phyloP scores from a whole-genome alignment of 352 stramenopile species.

The Thalassiosira mediterranea region DNA sequence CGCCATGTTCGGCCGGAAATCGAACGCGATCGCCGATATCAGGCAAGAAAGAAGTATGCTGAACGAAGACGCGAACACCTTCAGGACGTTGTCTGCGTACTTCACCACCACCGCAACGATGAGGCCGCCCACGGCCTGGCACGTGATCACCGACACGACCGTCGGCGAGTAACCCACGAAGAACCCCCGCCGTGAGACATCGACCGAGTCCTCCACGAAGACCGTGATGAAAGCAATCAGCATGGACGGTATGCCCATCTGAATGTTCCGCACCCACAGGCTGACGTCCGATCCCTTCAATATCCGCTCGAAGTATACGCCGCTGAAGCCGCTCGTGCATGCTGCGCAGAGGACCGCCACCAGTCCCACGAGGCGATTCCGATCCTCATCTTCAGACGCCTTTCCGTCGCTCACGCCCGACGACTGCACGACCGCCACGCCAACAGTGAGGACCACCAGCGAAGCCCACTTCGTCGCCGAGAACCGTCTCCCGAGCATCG shows the following conservation, averaged over 20 bases:
- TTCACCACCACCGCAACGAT: slow-evolving; percentile 92
- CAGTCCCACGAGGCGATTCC: slow-evolving; percentile 80
- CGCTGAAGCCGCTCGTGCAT: slow-evolving; percentile 85
- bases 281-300: slow-evolving; percentile 84
- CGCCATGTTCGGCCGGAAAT: slow-evolving; percentile 82
- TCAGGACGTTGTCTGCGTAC: slow-evolving; percentile 94
- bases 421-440: slow-evolving; percentile 86
- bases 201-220: slow-evolving; percentile 78
- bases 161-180: slow-evolving; percentile 86
- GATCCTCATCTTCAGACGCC: slow-evolving; percentile 10
- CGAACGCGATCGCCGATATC: slow-evolving; percentile 87
- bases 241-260: slow-evolving; percentile 89
- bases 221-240: slow-evolving; percentile 84
- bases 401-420: slow-evolving; percentile 57
- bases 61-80: slow-evolving; percentile 90
- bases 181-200: slow-evolving; percentile 83
- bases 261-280: slow-evolving; percentile 90
- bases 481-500: slow-evolving; percentile 81
- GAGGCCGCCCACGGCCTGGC: slow-evolving; percentile 87
- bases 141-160: slow-evolving; percentile 78
- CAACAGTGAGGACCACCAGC: slow-evolving; percentile 82
- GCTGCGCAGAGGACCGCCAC: slow-evolving; percentile 84
- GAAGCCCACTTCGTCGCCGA: slow-evolving; percentile 79
- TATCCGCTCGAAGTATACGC: slow-evolving; percentile 89
- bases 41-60: slow-evolving; percentile 88